Evolutionary conservation across 2,329 filamentous ascomycete species (phyloP).

Genomic region (Trichoderma sp.): DNA sequence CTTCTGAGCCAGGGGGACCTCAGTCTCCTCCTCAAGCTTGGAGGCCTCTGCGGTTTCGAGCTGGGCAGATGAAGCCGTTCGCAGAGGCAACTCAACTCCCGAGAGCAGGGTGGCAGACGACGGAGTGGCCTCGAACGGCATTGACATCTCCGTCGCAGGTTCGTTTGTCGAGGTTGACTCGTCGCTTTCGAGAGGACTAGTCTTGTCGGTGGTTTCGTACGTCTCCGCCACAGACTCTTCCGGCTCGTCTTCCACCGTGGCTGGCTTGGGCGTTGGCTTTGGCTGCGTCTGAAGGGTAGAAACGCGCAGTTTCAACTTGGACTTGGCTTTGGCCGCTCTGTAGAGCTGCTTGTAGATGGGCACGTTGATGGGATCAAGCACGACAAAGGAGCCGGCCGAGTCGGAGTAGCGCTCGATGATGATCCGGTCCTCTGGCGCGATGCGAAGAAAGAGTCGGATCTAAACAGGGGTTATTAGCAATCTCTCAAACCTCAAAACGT

Average conservation of each 20-base stretch:
- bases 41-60: not conserved
- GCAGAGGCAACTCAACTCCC: slow-evolving; percentile 19
- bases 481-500: not conserved
- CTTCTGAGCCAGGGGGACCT: not conserved
- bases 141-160: not conserved
- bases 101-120: slow-evolving; percentile 18
- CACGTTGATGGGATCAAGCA: slow-evolving; percentile 74
- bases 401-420: slow-evolving; percentile 94
- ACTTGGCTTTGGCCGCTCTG: slow-evolving; percentile 94
- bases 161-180: slow-evolving; percentile 1
- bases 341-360: slow-evolving; percentile 96
- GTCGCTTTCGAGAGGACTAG: slow-evolving; percentile 13
- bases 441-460: slow-evolving; percentile 44
- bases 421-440: slow-evolving; percentile 45
- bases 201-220: slow-evolving; percentile 26
- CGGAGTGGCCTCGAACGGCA: not conserved
- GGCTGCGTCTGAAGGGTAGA: slow-evolving; percentile 49
- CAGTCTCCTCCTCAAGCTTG: slow-evolving; percentile 24
- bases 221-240: slow-evolving; percentile 34
- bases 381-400: slow-evolving; percentile 78
- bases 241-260: slow-evolving; percentile 56
- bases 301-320: slow-evolving; percentile 88
- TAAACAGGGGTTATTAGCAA: slow-evolving; percentile 29
- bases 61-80: not conserved
- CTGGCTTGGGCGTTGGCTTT: slow-evolving; percentile 44